These are phyloP conservation scores for Cutaneotrichosporon curvatum DNA, from an alignment of 1,284 basidiomycete species.

Conservation along the genomic window DNA sequence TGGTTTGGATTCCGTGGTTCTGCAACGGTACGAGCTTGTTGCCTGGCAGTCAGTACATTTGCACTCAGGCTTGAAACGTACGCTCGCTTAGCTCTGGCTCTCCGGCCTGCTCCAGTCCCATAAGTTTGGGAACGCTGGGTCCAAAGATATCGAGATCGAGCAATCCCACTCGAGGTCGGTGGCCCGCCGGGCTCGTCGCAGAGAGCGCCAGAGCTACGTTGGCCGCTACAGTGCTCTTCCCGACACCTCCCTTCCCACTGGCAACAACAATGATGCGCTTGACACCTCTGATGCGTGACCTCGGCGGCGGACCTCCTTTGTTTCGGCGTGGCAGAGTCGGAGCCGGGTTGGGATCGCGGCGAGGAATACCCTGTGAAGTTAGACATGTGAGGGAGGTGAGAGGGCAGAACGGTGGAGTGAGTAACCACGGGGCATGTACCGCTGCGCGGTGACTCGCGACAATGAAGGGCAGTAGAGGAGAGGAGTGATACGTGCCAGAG, in stretches of 20 bases:
- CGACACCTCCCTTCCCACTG: slow-evolving; percentile 94
- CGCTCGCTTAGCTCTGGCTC: slow-evolving; percentile 72
- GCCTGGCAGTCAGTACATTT: slow-evolving; percentile 45
- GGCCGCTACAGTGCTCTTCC: slow-evolving; percentile 89
- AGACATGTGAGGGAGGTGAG: not conserved
- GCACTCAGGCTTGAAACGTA: slow-evolving; percentile 42
- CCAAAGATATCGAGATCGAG: slow-evolving; percentile 96
- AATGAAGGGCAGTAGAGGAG: too few relatives aligned
- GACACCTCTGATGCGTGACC: slow-evolving; percentile 50
- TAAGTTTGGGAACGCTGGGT: slow-evolving; percentile 88
- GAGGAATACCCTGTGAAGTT: slow-evolving; percentile 38
- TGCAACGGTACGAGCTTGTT: slow-evolving; percentile 74
- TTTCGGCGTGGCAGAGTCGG: slow-evolving; percentile 43
- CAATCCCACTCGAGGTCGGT: slow-evolving; percentile 62
- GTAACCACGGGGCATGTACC: too few relatives aligned
- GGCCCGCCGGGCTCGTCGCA: slow-evolving; percentile 43
- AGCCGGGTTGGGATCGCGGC: slow-evolving; percentile 37
- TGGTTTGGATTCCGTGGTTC: slow-evolving; percentile 86
- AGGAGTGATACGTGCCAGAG: slow-evolving; percentile 22
- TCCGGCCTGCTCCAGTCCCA: slow-evolving; percentile 74
- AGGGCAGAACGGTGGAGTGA: not conserved
- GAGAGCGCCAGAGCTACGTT: slow-evolving; percentile 60
- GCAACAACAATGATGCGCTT: slow-evolving; percentile 72
- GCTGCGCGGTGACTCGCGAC: too few relatives aligned
- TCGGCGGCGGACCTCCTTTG: slow-evolving; percentile 48